Conservation (phyloP, 1,139 yeast species). For the Geotrichum bryndzae region DNA sequence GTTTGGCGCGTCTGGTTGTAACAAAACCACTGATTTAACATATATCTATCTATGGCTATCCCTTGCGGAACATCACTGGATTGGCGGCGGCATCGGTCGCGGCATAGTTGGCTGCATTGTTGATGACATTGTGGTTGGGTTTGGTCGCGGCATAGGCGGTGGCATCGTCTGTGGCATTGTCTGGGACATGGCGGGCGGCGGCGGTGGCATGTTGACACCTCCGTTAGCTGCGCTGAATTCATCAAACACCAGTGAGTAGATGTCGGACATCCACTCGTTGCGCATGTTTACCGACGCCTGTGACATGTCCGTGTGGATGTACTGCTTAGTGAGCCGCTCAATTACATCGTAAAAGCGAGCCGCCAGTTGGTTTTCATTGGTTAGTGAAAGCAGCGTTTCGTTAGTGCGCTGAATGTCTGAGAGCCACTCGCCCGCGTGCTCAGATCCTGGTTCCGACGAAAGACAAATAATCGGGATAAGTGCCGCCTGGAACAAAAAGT, state of each 20-base stretch:
- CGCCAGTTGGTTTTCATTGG: constrained; percentile 47
- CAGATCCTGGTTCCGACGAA: constrained; percentile 44
- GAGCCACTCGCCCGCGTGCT: constrained; percentile 43
- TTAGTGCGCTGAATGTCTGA: constrained; percentile 45
- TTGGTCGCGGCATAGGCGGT: not conserved
- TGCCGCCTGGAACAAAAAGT: constrained; percentile 56
- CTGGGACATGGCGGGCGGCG: not conserved
- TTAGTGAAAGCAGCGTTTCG: constrained; percentile 37
- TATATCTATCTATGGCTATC: too few species aligned
- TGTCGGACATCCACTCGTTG: constrained; percentile 30
- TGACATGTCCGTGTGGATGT: constrained; percentile 17
- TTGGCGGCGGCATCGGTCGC: not conserved
- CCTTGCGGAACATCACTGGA: not conserved
- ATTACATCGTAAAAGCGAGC: constrained; percentile 46
- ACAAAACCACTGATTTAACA: not conserved
- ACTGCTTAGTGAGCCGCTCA: constrained; percentile 39
- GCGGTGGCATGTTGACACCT: not conserved
- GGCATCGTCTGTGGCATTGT: not conserved
- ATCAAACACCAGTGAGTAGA: constrained; percentile 30
- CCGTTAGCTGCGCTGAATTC: not conserved
- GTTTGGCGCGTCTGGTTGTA: too few species aligned
- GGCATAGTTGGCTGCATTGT: not conserved
- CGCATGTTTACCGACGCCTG: constrained; percentile 2
- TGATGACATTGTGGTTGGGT: not conserved
- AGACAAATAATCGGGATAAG: constrained; percentile 53